phyloP scores from a whole-genome alignment of 148 eudicot genomes.

The Gaultheria prostrata region DNA sequence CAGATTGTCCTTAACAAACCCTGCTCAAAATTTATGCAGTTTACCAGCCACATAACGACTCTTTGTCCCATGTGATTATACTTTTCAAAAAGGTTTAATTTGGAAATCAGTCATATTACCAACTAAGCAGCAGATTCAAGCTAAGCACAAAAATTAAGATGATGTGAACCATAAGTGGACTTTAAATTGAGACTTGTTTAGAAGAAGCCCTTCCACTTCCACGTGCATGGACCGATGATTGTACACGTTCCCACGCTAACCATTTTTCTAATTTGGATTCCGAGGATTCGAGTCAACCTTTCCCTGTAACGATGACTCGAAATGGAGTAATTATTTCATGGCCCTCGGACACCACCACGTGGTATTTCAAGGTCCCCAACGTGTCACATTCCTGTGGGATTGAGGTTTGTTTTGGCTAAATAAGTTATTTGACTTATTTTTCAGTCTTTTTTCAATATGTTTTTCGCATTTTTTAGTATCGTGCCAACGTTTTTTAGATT shows the following conservation, averaged over 20 bases:
- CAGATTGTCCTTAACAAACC: not conserved
- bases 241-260: not conserved
- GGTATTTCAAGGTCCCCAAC: no score
- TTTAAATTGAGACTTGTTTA: not conserved
- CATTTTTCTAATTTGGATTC: not conserved
- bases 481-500: no score
- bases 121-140: not conserved
- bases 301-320: not conserved
- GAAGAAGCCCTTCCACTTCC: not conserved
- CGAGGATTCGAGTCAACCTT: not conserved
- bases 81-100: not conserved
- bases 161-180: not conserved
- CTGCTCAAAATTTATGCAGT: not conserved
- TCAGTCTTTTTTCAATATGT: no score
- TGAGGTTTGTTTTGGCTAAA: no score
- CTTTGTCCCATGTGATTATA: not conserved
- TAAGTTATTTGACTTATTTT: no score
- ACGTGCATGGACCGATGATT: not conserved
- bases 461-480: no score
- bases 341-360: no score
- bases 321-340: no score
- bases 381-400: no score
- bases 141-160: not conserved
- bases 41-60: not conserved
- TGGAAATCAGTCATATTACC: not conserved